Evolutionary conservation across 371 early-diverging fungal genomes (phyloP).

Genomic region (Basidiobolus meristosporus): DNA sequence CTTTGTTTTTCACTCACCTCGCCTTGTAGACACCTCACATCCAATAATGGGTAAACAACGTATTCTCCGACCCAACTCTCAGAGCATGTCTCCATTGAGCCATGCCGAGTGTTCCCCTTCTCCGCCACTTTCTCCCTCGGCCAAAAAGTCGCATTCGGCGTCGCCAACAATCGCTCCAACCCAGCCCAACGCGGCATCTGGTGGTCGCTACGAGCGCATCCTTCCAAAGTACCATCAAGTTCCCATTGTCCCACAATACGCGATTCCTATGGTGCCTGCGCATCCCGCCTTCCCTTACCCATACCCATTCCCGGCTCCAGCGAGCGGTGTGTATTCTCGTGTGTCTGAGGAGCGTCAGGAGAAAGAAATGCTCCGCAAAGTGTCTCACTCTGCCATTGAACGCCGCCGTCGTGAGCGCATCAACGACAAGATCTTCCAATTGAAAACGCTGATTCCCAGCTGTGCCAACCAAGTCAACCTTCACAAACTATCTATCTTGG

Average conservation of each 20-base stretch:
- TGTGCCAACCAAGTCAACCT: slow-evolving; percentile 43
- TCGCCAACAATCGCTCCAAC: background rate
- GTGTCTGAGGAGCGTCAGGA: slow-evolving; percentile 10
- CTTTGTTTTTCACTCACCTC: too few species aligned
- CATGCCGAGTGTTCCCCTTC: background rate
- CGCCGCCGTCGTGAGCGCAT: slow-evolving; percentile 53
- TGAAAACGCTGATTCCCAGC: slow-evolving; percentile 19
- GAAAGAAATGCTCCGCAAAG: slow-evolving; percentile 28
- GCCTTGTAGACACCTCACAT: too few species aligned
- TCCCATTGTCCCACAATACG: background rate
- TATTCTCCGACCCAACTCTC: too few species aligned
- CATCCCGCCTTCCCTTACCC: slow-evolving; percentile 1
- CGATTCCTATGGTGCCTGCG: background rate
- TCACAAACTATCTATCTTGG: slow-evolving; percentile 53
- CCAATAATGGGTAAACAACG: too few species aligned
- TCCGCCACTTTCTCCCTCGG: slow-evolving; percentile 6
- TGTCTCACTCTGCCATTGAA: slow-evolving; percentile 59
- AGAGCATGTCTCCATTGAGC: slow-evolving; percentile 3
- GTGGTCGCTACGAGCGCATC: background rate
- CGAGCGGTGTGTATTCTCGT: slow-evolving; percentile 5
- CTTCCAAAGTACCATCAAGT: background rate
- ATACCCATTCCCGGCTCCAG: background rate
- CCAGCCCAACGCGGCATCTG: slow-evolving; percentile 4
- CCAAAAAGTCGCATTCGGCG: background rate
- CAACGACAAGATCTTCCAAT: slow-evolving; percentile 36